Percentiles rank a stretch among this genome's conserved stretches.
These are phyloP conservation scores for Capronia coronata DNA, from an alignment of 2,329 filamentous ascomycete genomes.

Conservation along the genomic window DNA sequence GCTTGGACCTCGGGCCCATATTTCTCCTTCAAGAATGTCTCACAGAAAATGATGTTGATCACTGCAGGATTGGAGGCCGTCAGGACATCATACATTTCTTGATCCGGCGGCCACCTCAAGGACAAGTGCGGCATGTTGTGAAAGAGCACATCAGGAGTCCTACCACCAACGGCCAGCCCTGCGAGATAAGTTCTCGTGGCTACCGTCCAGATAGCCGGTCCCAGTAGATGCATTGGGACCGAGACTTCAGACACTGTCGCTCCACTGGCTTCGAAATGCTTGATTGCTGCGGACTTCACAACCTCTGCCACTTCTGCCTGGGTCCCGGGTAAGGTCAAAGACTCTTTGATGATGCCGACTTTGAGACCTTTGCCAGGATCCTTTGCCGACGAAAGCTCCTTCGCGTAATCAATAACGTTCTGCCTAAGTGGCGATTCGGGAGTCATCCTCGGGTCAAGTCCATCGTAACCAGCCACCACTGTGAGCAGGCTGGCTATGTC, in stretches of 20 bases:
- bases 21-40: conserved; percentile 30
- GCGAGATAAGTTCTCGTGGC: conserved; percentile 34
- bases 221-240: conserved; percentile 44
- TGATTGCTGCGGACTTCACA: conserved; percentile 35
- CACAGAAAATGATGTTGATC: conserved; percentile 41
- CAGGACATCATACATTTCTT: conserved; percentile 42
- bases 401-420: conserved; percentile 34
- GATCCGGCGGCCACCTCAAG: conserved; percentile 35
- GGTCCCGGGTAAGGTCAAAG: conserved; percentile 37
- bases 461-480: conserved; percentile 45
- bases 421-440: conserved; percentile 36
- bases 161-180: conserved; percentile 30
- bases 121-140: conserved; percentile 32
- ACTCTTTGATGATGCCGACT: conserved; percentile 45
- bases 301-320: conserved; percentile 35
- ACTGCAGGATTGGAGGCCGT: conserved; percentile 42
- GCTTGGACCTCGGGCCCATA: conserved; percentile 34
- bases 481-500: conserved; percentile 42
- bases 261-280: conserved; percentile 38
- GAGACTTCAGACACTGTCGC: conserved; percentile 43
- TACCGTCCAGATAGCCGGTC: conserved; percentile 46
- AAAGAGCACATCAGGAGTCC: conserved; percentile 32
- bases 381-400: conserved; percentile 24
- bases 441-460: conserved; percentile 42
- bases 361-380: conserved; percentile 38